Base-by-base conservation (phyloP, 169 alveolate genomes). In the Haemoproteus tartakovskyi region DNA sequence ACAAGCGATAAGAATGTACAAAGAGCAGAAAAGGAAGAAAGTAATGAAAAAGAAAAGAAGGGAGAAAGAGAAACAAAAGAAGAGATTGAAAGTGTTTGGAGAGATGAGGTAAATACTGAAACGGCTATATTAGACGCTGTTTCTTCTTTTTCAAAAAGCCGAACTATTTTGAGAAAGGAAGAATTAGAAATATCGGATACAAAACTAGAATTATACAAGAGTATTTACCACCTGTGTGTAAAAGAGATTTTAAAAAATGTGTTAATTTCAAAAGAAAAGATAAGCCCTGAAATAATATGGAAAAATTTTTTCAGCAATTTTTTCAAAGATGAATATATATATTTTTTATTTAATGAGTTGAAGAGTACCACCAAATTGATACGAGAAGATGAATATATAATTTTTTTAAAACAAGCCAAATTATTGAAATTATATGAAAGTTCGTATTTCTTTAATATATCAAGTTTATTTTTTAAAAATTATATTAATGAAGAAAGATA, bases 271-370 rank as follows among this genome's bases (percentile, higher is more conserved):
- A 67, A 67, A 36, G 70, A 67, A 19, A 43, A 29, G 0, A 38
- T 67, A 33, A 21, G 37, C 30, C 14, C 24, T 9, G 62, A 45
- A 16, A 36, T 33, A 2, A 30, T 67, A 3, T 67, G 67, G 67
- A 67, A 54, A 29, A 54, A 43, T 26, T 67, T 67, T 57, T 43
- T 40, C 16, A 67, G 70, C n/a, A 47, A 60, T 57, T 40, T 67
- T 16, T 67, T 67, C 29, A 67, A 57, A 21, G 82, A 67, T 57
- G 37, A 51, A 43, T 67, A 52, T 54, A 54, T 36, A 16, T 45
- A 47, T 36, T 24, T 67, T 1, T 18, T 67, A 45, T 16, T 67
- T 67, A 18, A 54, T 0, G 59, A 41, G 19, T 24, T 67, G 24
- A 67, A 41, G 43, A 54, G 45, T 60, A 41, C 40, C 29, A 26